Conservation (phyloP, 2,329 filamentous ascomycete species). For the Magnaporthiopsis incrustans region DNA sequence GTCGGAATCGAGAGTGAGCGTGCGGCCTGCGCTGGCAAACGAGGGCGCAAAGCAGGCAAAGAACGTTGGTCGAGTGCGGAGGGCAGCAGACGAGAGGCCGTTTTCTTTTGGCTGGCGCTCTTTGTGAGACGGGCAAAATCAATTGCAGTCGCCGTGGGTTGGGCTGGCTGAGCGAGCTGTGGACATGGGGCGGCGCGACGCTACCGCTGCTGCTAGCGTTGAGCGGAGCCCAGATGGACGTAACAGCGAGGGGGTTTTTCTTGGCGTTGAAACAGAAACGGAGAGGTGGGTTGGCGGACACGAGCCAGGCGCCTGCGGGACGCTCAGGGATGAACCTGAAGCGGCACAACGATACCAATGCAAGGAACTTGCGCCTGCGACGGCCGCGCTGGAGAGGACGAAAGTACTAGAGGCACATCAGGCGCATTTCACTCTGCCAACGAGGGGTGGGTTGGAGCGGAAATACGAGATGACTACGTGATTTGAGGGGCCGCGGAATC, state of each 20-base stretch:
- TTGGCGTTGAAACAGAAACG: neutral
- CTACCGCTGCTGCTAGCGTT: neutral
- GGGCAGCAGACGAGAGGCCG: neutral
- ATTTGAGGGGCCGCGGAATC: no score
- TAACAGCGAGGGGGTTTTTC: neutral
- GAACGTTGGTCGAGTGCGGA: neutral
- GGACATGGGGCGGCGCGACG: neutral
- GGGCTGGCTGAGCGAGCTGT: neutral
- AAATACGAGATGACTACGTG: no score
- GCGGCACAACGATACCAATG: neutral
- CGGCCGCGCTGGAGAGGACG: no score
- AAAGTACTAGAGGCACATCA: neutral
- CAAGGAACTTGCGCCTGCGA: neutral
- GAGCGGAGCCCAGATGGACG: neutral
- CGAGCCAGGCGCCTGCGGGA: neutral
- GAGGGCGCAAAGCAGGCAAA: neutral
- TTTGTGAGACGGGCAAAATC: neutral
- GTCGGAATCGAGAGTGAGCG: neutral
- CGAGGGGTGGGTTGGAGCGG: no score
- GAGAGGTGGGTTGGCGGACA: neutral
- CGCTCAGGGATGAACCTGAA: neutral
- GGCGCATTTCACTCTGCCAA: no score
- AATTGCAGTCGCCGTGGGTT: neutral
- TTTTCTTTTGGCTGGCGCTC: neutral
- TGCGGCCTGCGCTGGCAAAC: neutral